Base-by-base conservation (phyloP, 2,329 filamentous ascomycete genomes). In the Arthroderma sp. region DNA sequence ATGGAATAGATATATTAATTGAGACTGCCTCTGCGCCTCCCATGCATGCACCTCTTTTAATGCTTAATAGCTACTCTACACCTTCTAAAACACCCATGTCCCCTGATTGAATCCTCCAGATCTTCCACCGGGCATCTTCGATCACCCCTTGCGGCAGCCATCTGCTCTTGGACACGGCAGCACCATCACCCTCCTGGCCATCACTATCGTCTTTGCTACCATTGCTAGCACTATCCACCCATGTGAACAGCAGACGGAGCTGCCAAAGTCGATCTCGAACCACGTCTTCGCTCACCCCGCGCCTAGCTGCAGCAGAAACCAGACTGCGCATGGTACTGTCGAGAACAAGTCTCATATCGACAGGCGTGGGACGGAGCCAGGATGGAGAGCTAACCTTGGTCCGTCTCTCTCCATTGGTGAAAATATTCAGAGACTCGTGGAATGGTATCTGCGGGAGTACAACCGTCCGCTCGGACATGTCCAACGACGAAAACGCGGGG, bases 321-420 rank as follows among this genome's bases (percentile, higher is more conserved):
- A 70, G 60, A 37, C 68, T 68, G 19, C 64, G 66, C 31, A 72
- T 65, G 8, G 73, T 78, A 56, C 72, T 73, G 56, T 81, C 81
- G 52, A 95, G 76, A 58, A 85, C 80, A 25, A 95, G 73, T 39
- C 85, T 77, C 33, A 83, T 81, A 67, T 95, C 91, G 0, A 94
- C 82, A 0, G 81, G 78, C 4, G 81, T 85, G 3, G 76, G 74
- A 33, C 77, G 75, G 7, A 79, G 75, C 63, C 80, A 81, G 6
- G 76, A 71, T 59, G 79, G 76, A 4, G 71, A 67, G 44, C 70
- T 69, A 25, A 68, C 70, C 7, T 71, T 73, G 4, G 76, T 79
- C 28, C 78, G 38, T 19, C 17, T 39, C 28, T 51, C 74, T 3
- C 76, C 70, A 11, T 74, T 61, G 9, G 58, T 59, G 44, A 44